phyloP scores from a whole-genome alignment of 1,284 basidiomycete genomes.

The Sanguinoderma infundibulare region DNA sequence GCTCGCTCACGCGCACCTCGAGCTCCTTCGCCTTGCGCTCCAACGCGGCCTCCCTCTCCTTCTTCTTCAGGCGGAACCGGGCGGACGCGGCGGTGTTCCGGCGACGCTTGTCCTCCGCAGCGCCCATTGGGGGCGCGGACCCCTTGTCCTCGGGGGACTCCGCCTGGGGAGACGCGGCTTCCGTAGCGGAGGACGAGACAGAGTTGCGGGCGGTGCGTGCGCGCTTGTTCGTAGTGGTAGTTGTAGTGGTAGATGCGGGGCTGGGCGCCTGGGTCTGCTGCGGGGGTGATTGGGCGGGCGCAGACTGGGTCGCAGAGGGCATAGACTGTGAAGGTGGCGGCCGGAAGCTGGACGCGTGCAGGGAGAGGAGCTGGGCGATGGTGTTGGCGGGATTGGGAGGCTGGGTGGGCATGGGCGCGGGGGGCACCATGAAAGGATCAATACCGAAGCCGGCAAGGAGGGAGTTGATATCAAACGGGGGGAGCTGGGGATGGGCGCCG shows the following conservation, averaged over 20 bases:
- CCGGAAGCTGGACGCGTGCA: slow-evolving; percentile 47
- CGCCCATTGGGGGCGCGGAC: slow-evolving; percentile 40
- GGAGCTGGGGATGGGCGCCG: slow-evolving; percentile 25
- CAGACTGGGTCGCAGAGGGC: slow-evolving; percentile 24
- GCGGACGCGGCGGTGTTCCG: slow-evolving; percentile 96
- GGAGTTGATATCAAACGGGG: slow-evolving; percentile 55
- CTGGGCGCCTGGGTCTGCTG: slow-evolving; percentile 28
- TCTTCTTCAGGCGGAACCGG: slow-evolving; percentile 99
- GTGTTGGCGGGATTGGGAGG: slow-evolving; percentile 49
- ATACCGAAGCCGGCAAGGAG: slow-evolving; percentile 67
- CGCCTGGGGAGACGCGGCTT: slow-evolving; percentile 24
- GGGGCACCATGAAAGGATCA: slow-evolving; percentile 53
- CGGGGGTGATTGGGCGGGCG: slow-evolving; percentile 13
- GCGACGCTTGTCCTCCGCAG: slow-evolving; percentile 89
- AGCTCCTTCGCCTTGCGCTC: slow-evolving; percentile 91
- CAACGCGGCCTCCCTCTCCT: slow-evolving; percentile 94
- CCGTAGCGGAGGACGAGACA: slow-evolving; percentile 33
- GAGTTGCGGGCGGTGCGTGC: slow-evolving; percentile 59
- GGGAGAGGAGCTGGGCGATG: slow-evolving; percentile 66
- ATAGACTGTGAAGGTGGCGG: slow-evolving; percentile 14
- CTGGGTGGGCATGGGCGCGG: slow-evolving; percentile 33
- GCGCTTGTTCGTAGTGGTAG: slow-evolving; percentile 52
- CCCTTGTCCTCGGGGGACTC: slow-evolving; percentile 38
- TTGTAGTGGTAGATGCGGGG: slow-evolving; percentile 16
- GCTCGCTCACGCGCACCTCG: slow-evolving; percentile 79